Conservation (phyloP, 2,329 filamentous ascomycete species). For the Aspergillus tamarii region DNA sequence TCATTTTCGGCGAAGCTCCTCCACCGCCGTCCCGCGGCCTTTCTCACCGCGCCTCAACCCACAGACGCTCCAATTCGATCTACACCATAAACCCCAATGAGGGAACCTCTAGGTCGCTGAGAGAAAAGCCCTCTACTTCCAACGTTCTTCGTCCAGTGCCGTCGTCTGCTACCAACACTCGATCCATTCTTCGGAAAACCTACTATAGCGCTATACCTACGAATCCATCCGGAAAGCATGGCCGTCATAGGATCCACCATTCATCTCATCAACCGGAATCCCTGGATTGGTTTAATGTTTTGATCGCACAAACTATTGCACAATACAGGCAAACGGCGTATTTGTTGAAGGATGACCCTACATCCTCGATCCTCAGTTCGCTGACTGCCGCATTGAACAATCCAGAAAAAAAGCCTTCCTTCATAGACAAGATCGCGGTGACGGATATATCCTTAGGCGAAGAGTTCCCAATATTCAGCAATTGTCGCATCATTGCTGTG, state of each 20-base stretch:
- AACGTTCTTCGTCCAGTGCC: constrained; percentile 74
- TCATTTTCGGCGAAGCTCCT: constrained; percentile 95
- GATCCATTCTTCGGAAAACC: constrained; percentile 83
- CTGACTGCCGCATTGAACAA: constrained; percentile 86
- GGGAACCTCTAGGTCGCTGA: constrained; percentile 49
- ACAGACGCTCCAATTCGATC: constrained; percentile 73
- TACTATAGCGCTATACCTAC: constrained; percentile 75
- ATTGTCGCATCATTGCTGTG: constrained; percentile 92
- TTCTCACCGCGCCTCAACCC: constrained; percentile 73
- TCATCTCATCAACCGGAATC: constrained; percentile 94
- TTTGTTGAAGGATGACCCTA: constrained; percentile 68
- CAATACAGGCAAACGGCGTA: constrained; percentile 93
- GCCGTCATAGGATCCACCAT: constrained; percentile 46
- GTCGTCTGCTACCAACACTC: constrained; percentile 80
- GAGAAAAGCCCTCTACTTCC: constrained; percentile 58
- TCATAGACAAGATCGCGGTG: constrained; percentile 89
- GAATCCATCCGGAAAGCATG: constrained; percentile 44
- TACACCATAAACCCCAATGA: constrained; percentile 42
- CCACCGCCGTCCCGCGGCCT: constrained; percentile 79
- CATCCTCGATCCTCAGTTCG: constrained; percentile 72
- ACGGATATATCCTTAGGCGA: constrained; percentile 93
- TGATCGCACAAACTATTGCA: constrained; percentile 94
- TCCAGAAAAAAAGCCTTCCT: constrained; percentile 82
- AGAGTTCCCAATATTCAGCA: constrained; percentile 98
- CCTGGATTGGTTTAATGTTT: constrained; percentile 97